Conservation (phyloP, 495 filamentous ascomycete genomes). For the Astrothelium macrocarpum region DNA sequence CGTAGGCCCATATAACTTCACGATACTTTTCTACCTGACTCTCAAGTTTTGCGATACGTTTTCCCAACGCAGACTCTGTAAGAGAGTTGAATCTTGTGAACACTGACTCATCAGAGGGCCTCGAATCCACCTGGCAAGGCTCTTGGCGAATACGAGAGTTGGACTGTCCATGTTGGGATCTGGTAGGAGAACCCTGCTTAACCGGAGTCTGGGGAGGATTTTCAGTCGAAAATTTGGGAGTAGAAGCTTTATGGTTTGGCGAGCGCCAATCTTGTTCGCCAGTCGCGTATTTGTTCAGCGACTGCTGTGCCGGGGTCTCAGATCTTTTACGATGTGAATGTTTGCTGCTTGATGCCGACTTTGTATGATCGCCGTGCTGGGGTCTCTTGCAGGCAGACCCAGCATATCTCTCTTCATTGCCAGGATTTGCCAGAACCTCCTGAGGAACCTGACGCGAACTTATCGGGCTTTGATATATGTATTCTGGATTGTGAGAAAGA, state of each 20-base stretch:
- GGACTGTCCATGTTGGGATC: neutral
- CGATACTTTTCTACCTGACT: neutral
- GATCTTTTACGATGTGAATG: neutral
- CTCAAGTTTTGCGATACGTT: neutral
- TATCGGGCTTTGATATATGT: neutral
- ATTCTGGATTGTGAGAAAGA: neutral
- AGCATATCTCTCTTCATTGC: slow-evolving; percentile 16
- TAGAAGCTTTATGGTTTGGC: neutral
- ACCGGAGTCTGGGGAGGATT: neutral
- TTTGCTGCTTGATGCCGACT: neutral
- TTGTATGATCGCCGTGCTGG: slow-evolving; percentile 3
- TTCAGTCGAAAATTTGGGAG: too few relatives aligned
- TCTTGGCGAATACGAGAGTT: neutral
- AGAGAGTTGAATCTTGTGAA: neutral
- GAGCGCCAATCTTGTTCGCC: neutral
- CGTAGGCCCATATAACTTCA: neutral
- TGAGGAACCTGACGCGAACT: neutral
- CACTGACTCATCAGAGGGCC: neutral
- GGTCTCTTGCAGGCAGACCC: neutral
- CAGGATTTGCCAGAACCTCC: slow-evolving; percentile 12
- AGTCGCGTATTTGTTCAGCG: neutral
- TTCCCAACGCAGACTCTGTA: neutral
- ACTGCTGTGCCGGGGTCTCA: neutral
- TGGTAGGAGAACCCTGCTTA: neutral
- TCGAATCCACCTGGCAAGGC: neutral